Conservation (phyloP, 306 rosid genomes). For the Gillenia trifoliata region DNA sequence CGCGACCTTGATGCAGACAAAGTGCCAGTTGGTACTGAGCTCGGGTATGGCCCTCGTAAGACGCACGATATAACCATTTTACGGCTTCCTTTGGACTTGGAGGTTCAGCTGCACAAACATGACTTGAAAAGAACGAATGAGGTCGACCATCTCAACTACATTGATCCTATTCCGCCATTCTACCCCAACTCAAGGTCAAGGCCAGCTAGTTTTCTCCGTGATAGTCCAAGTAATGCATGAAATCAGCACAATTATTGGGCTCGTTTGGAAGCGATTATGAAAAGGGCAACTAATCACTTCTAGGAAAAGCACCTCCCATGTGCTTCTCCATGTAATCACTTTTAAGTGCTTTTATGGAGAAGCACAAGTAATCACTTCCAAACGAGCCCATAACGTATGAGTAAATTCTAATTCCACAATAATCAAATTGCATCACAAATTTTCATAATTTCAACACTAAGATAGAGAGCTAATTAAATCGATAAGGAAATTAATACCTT, state of each 20-base stretch:
- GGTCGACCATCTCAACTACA: neutral
- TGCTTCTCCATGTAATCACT: too few relatives aligned
- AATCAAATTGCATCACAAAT: neutral
- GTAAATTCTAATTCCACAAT: neutral
- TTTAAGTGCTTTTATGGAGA: too few relatives aligned
- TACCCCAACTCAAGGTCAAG: neutral
- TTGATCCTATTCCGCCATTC: neutral
- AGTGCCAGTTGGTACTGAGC: constrained; percentile 92
- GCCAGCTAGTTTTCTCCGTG: neutral
- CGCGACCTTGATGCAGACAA: constrained; percentile 69
- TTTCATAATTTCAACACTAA: neutral
- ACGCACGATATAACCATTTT: constrained; percentile 59
- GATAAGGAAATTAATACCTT: constrained; percentile 34
- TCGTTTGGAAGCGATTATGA: too few relatives aligned
- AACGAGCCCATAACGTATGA: neutral
- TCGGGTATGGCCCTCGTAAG: constrained; percentile 55
- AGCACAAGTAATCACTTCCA: too few relatives aligned
- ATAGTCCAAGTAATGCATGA: neutral
- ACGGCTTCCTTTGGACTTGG: constrained; percentile 64
- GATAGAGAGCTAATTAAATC: neutral
- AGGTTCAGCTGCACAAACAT: constrained; percentile 60
- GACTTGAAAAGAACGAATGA: neutral
- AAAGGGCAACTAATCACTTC: too few relatives aligned
- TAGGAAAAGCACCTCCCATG: too few relatives aligned
- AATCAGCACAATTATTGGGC: neutral